Conservation (phyloP, 306 rosid species). For the Cucurbita ficifolia region DNA sequence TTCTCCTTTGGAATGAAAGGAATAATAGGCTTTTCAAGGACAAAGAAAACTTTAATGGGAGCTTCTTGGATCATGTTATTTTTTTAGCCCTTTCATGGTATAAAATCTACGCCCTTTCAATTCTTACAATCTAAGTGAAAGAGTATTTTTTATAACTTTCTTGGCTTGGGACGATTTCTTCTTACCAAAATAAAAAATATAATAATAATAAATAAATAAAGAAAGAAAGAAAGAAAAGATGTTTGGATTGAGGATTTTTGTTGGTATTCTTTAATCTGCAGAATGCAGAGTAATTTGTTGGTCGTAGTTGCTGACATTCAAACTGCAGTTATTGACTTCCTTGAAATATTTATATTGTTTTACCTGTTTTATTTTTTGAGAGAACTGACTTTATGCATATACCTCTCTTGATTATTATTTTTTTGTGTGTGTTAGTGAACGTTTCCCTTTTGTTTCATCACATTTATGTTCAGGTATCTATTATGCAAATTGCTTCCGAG, state of each 20-base stretch:
- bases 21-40: neutral
- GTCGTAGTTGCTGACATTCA: too few relatives aligned
- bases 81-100: neutral
- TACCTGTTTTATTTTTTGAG: neutral
- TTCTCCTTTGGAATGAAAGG: neutral
- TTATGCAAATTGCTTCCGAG: constrained; percentile 88
- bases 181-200: too few relatives aligned
- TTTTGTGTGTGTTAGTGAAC: neutral
- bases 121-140: too few relatives aligned
- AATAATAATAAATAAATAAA: too few relatives aligned
- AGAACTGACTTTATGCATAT: neutral
- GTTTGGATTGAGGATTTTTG: too few relatives aligned
- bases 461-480: constrained; percentile 69
- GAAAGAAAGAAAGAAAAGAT: too few relatives aligned
- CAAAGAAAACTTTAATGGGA: neutral
- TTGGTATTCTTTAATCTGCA: too few relatives aligned
- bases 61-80: neutral
- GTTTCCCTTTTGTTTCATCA: neutral
- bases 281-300: too few relatives aligned
- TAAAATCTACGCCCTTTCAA: too few relatives aligned
- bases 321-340: too few relatives aligned
- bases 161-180: too few relatives aligned
- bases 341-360: neutral
- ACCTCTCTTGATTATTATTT: neutral
- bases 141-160: too few relatives aligned